phyloP scores from a whole-genome alignment of 768 basidiomycete species.

The Mrakia blollopis region DNA sequence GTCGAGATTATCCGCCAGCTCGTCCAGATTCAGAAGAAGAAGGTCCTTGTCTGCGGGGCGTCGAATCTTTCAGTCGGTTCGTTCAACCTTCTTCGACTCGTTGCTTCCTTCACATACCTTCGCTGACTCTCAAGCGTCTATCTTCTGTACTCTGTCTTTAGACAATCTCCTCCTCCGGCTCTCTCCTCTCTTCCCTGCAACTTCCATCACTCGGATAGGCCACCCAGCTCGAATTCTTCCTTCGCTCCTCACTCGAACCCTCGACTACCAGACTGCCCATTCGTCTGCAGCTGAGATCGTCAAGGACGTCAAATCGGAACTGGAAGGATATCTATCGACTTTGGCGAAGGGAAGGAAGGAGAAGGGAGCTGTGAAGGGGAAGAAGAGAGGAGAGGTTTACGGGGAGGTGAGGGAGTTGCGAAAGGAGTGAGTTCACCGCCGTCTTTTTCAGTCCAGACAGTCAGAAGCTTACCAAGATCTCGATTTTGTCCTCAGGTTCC shows the following conservation, averaged over 20 bases:
- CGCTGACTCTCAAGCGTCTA: not conserved
- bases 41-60: conserved; percentile 83
- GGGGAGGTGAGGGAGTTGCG: conserved; percentile 76
- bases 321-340: conserved; percentile 61
- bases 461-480: not conserved
- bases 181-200: conserved; percentile 41
- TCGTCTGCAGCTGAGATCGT: conserved; percentile 65
- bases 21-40: conserved; percentile 42
- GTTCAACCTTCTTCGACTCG: conserved; percentile 5
- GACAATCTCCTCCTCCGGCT: conserved; percentile 92
- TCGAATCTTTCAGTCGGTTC: conserved; percentile 76
- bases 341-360: conserved; percentile 59
- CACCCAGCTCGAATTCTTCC: conserved; percentile 91
- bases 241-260: conserved; percentile 44
- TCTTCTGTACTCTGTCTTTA: not conserved
- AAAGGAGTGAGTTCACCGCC: conserved; percentile 65
- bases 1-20: conserved; percentile 59
- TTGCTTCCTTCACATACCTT: not conserved
- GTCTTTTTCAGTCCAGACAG: not conserved
- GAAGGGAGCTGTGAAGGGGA: conserved; percentile 51
- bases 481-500: conserved; percentile 56
- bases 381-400: conserved; percentile 77
- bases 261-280: conserved; percentile 46
- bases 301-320: conserved; percentile 81
- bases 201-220: conserved; percentile 72